Percentiles rank a stretch among this genome's conserved stretches.
Conservation (phyloP, 2,329 filamentous ascomycete species). For the Alternaria sp. region DNA sequence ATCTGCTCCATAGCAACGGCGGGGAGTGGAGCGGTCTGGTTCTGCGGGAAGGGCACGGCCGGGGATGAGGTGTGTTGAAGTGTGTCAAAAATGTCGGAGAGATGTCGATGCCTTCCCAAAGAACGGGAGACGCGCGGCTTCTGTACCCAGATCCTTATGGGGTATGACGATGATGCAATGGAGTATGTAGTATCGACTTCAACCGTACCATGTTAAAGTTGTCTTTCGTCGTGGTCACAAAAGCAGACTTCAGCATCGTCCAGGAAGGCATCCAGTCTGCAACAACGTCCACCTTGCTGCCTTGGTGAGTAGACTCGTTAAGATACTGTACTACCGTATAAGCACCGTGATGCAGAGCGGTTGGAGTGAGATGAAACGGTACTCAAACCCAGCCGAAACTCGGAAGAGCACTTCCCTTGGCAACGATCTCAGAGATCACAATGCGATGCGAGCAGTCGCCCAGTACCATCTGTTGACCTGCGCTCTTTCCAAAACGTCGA, state of each 20-base stretch:
- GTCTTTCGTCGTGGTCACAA: no score
- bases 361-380: slow-evolving; percentile 28
- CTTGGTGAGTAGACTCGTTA: neutral
- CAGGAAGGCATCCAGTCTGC: neutral
- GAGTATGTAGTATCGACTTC: neutral
- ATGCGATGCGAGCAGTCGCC: neutral
- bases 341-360: neutral
- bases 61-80: slow-evolving; percentile 19
- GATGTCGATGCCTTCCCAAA: slow-evolving; percentile 24
- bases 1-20: slow-evolving; percentile 5
- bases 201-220: neutral
- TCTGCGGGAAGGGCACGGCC: slow-evolving; percentile 13
- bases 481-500: neutral
- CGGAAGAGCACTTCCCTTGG: slow-evolving; percentile 4
- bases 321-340: neutral
- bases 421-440: neutral
- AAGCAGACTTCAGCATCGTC: neutral
- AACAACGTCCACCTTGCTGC: neutral
- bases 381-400: slow-evolving; percentile 38
- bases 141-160: neutral
- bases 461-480: neutral
- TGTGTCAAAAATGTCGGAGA: slow-evolving; percentile 31
- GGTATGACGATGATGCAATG: neutral
- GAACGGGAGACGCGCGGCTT: slow-evolving; percentile 21
- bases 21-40: slow-evolving; percentile 20